A percentile compares a stretch with the other conserved stretches of the same genome.
phyloP scores from a whole-genome alignment of 1,139 yeast genomes.

The Candida sp. region DNA sequence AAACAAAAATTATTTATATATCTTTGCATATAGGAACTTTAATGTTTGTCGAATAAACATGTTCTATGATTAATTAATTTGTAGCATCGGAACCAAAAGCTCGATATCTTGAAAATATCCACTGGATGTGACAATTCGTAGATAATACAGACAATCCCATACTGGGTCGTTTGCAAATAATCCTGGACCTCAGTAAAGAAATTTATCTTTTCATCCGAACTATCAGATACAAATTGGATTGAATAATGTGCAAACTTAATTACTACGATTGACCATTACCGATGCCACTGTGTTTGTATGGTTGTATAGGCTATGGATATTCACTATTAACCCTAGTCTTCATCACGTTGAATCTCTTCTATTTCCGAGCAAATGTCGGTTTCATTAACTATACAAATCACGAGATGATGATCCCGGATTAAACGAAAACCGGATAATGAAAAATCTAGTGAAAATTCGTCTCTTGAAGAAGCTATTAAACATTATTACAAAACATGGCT shows the following conservation, averaged over 20 bases:
- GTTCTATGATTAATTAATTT: slow-evolving; percentile 11
- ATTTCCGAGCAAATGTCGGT: too few species aligned
- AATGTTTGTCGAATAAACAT: slow-evolving; percentile 45
- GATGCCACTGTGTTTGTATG: neutral
- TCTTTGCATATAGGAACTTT: slow-evolving; percentile 20
- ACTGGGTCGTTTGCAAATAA: too few species aligned
- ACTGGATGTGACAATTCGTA: too few species aligned
- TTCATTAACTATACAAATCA: neutral
- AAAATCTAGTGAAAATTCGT: neutral
- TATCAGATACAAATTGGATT: too few species aligned
- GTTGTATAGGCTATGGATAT: neutral
- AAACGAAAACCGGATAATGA: neutral
- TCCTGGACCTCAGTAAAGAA: too few species aligned
- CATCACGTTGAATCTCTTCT: neutral
- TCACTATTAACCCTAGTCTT: neutral
- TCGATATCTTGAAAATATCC: too few species aligned
- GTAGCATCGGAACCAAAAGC: too few species aligned
- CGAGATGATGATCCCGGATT: neutral
- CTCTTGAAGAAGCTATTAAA: neutral
- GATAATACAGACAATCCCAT: too few species aligned
- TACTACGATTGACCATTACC: too few species aligned
- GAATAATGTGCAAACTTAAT: too few species aligned
- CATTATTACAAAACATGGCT: slow-evolving; percentile 25
- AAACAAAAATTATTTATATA: slow-evolving; percentile 4
- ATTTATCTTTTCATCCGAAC: too few species aligned